Base-by-base conservation (phyloP, 2,329 filamentous ascomycete genomes). In the Alternaria novae-zelandiae region DNA sequence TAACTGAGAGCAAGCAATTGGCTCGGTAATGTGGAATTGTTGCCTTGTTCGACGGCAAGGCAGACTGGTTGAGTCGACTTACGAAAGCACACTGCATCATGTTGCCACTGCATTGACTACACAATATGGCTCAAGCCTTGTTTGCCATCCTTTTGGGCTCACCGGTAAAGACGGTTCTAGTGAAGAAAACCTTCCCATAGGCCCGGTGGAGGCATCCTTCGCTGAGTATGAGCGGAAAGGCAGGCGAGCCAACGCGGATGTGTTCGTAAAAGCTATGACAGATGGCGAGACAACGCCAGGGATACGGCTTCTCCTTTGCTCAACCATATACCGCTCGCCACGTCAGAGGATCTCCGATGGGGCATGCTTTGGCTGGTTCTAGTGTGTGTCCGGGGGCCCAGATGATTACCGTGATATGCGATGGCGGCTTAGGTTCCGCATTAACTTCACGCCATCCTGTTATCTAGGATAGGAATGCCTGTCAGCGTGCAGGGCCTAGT, bases 321-420 rank as follows among this genome's bases (percentile, higher is more conserved):
- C 77, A 80, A 81, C 81, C 80, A 82, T 76, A 80, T 79, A 80
- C 74, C 74, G 78, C 66, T 78, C 80, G 82, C 83, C 83, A 85
- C 83, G 83, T 85, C 82, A 84, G 82, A 82, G 80, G 82, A 81
- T 84, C 82, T 82, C 81, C 82, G 81, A 83, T 78, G 78, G 80
- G 77, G 78, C 76, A 80, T 77, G 78, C 78, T 82, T 78, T 80
- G 81, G 81, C 79, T 79, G 75, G 78, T 79, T 78, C 81, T 83
- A 83, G 82, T 80, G 80, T 81, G 68, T 71, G 69, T 72, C 74
- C 71, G 74, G 70, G 60, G 76, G 76, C 70, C 76, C 77, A 80
- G 78, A 79, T 80, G 78, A 81, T 79, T 80, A 80, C 79, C 71
- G 80, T 72, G 77, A 79, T 76, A 80, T 81, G 77, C 78, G 75